Percentiles rank a stretch among this genome's conserved stretches.
phyloP scores from a whole-genome alignment of 1,284 basidiomycete species.

The Ganoderma leucocontextum region DNA sequence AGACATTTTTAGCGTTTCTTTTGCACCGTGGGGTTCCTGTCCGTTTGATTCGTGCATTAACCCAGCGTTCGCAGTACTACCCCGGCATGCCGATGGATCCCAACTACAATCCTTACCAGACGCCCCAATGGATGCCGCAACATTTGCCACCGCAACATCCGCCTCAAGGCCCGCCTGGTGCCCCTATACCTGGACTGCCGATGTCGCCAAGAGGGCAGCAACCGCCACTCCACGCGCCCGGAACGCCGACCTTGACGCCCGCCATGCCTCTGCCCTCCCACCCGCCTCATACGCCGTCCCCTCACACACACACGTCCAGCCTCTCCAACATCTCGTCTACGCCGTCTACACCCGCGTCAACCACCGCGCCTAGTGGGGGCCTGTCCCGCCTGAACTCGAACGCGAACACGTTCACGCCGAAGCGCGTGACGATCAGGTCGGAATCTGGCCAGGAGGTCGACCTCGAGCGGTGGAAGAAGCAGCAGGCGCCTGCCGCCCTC shows the following conservation, averaged over 20 bases:
- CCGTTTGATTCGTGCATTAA: not conserved
- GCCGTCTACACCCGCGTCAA: constrained; percentile 70
- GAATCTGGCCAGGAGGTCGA: constrained; percentile 67
- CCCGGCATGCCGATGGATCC: constrained; percentile 42
- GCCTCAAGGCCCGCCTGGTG: constrained; percentile 47
- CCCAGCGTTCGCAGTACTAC: constrained; percentile 40
- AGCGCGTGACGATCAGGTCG: constrained; percentile 61
- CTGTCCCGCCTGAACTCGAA: constrained; percentile 60
- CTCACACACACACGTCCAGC: constrained; percentile 56
- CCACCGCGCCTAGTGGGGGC: constrained; percentile 48
- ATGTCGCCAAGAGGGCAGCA: constrained; percentile 74
- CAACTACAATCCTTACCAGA: constrained; percentile 42
- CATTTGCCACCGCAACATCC: constrained; percentile 46
- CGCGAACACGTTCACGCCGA: constrained; percentile 72
- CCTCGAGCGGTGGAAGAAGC: constrained; percentile 60
- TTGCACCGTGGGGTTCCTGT: not conserved
- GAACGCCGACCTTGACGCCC: not conserved
- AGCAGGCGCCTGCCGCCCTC: constrained; percentile 44
- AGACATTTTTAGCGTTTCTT: too few relatives aligned
- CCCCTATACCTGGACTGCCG: constrained; percentile 53
- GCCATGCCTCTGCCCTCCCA: constrained; percentile 58
- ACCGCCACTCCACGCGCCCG: constrained; percentile 52
- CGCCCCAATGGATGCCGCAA: constrained; percentile 47
- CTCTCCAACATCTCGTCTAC: constrained; percentile 60
- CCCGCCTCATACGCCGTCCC: constrained; percentile 58